phyloP scores from a whole-genome alignment of 257 asterid species.

The Rhazya stricta region DNA sequence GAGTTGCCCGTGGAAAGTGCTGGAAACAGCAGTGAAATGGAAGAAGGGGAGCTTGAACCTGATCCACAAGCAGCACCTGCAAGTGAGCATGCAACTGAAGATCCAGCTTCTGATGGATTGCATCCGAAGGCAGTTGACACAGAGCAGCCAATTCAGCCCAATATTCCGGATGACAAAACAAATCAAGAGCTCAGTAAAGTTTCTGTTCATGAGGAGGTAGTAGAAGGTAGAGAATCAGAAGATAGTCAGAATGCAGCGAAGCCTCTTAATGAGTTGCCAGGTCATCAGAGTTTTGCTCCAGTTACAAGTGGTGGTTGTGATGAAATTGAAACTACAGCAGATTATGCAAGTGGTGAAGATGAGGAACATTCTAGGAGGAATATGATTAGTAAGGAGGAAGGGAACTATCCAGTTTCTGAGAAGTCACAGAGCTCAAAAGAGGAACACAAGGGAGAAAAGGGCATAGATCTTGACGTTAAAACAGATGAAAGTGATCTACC shows the following conservation, averaged over 20 bases:
- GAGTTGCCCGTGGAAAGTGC: slow-evolving; percentile 58
- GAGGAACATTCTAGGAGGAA: slow-evolving; percentile 26
- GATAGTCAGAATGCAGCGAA: slow-evolving; percentile 27
- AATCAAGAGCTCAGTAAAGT: slow-evolving; percentile 30
- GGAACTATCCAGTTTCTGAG: slow-evolving; percentile 28
- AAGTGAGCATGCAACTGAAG: slow-evolving; percentile 34
- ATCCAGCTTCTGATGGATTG: slow-evolving; percentile 33
- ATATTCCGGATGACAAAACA: slow-evolving; percentile 27
- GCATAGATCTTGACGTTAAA: slow-evolving; percentile 34
- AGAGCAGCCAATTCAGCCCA: slow-evolving; percentile 24
- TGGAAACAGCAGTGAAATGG: slow-evolving; percentile 72
- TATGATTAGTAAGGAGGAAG: slow-evolving; percentile 43
- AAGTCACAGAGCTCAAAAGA: slow-evolving; percentile 36
- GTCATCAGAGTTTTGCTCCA: slow-evolving; percentile 25
- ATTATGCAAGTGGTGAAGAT: slow-evolving; percentile 31
- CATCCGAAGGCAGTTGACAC: slow-evolving; percentile 32
- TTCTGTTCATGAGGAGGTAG: slow-evolving; percentile 32
- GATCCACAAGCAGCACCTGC: slow-evolving; percentile 56
- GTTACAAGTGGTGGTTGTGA: slow-evolving; percentile 27
- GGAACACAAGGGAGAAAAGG: slow-evolving; percentile 39
- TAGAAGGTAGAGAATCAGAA: slow-evolving; percentile 32
- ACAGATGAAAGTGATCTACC: slow-evolving; percentile 28
- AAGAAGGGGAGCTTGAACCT: slow-evolving; percentile 96
- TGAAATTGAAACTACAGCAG: slow-evolving; percentile 32
- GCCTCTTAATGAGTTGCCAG: slow-evolving; percentile 35